Conservation (phyloP, 2,329 filamentous ascomycete genomes). For the Fusarium nisikadoi region DNA sequence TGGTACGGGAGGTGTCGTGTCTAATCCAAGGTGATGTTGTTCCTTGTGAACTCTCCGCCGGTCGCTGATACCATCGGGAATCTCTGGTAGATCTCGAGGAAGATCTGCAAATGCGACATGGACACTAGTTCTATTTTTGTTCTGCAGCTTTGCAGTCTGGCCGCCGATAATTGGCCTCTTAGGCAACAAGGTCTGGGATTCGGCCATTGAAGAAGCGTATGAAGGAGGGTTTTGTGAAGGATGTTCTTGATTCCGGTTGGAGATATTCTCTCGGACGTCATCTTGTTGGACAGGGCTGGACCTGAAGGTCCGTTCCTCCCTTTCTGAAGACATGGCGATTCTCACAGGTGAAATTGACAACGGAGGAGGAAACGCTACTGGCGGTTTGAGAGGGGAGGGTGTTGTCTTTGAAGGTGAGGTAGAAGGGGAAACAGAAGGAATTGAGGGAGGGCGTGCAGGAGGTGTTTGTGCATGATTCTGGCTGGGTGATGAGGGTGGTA, state of each 20-base stretch:
- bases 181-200: slow-evolving; percentile 27
- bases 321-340: slow-evolving; percentile 25
- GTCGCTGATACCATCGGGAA: slow-evolving; percentile 61
- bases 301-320: not conserved
- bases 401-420: slow-evolving; percentile 22
- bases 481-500: slow-evolving; percentile 48
- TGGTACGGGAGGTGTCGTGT: slow-evolving; percentile 29
- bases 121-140: slow-evolving; percentile 48
- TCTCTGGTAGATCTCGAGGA: slow-evolving; percentile 56
- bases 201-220: slow-evolving; percentile 16
- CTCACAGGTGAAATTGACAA: slow-evolving; percentile 10
- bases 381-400: slow-evolving; percentile 22
- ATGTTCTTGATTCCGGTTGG: slow-evolving; percentile 3
- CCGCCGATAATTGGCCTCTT: slow-evolving; percentile 35
- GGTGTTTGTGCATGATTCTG: slow-evolving; percentile 18
- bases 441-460: slow-evolving; percentile 5
- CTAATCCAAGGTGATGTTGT: slow-evolving; percentile 40
- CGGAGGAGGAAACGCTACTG: slow-evolving; percentile 28
- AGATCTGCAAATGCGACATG: slow-evolving; percentile 49
- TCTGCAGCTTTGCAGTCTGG: slow-evolving; percentile 63
- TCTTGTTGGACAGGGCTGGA: slow-evolving; percentile 13
- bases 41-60: slow-evolving; percentile 49
- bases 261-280: not conserved
- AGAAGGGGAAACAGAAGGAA: slow-evolving; percentile 4
- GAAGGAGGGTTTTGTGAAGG: slow-evolving; percentile 21